Evolutionary conservation across 164 flowering plant genomes (phyloP), one percentile per base, ranked within the genome.

Genomic region (Magnolia changhungtana): DNA sequence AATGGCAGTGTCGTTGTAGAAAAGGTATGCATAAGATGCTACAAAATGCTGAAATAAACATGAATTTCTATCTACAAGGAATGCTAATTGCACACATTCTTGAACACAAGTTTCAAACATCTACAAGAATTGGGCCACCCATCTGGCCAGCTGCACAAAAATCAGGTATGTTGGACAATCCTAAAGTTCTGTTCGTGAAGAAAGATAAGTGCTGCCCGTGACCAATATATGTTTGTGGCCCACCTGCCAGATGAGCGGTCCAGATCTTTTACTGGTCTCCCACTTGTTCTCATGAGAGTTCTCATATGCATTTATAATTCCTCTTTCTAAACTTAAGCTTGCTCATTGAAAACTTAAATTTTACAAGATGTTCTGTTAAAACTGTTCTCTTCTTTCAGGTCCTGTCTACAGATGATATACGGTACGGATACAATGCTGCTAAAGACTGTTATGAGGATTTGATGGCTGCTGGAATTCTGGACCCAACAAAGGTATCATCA

Each of bases 391-490:
- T 79, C 16, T 50, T 82, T 58, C 86, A 94, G 98, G 86, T 94
- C 64, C 82, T 94, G 24, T 84, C 91, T 21, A 80, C 55, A 72
- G 85, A 84, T 66, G 83, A 90, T 71, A 19, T 69, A 24, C 83
- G 72, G 1, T 94, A 83, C 67, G 98, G 98, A 21, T 94, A 92
- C 77, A 92, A 94, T 83, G 97, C 97, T 78, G 95, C 97, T 63
- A 94, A 49, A 76, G 86, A 87, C 81, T 50, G 78, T 64, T 94
- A 89, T 67, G 95, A 92, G 80, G 91, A 94, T 82, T 80, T 94
- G 72, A 89, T 94, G 83, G 80, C 86, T 77, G 90, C 93, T 70
- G 91, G 94, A 75, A 92, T 94, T 70, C 80, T 92, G 9, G 98
- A 94, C 85, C 98, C 97, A 49, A 23, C 98, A 67, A 94, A 92